Evolutionary conservation across 345 rosid species (phyloP).

Genomic region (Euphorbia lathyris): DNA sequence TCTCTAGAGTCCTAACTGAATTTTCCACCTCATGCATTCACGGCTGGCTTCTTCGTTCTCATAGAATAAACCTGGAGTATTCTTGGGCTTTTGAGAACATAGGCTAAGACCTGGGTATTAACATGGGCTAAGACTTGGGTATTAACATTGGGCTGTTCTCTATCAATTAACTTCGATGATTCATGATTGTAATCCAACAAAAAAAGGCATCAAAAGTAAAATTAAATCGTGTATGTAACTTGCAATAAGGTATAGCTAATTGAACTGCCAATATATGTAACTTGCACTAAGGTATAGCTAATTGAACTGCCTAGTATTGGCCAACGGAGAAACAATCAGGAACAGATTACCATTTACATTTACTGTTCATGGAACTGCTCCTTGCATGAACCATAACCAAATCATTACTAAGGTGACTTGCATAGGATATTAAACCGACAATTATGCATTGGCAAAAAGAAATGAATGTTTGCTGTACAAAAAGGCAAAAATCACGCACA

Average conservation of each 20-base stretch:
- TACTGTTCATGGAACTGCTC: background rate
- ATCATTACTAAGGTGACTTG: conserved; percentile 3
- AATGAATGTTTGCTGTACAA: background rate
- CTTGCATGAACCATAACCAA: background rate
- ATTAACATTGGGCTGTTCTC: no score
- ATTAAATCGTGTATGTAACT: background rate
- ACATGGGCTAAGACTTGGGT: no score
- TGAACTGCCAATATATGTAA: background rate
- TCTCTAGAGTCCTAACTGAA: no score
- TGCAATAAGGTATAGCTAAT: conserved; percentile 7
- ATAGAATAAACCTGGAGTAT: no score
- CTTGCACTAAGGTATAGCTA: conserved; percentile 1
- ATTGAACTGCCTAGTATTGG: conserved; percentile 1
- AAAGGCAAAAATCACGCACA: background rate
- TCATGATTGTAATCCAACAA: conserved; percentile 1
- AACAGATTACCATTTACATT: background rate
- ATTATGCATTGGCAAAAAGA: background rate
- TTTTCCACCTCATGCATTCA: no score
- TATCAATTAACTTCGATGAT: conserved; percentile 6
- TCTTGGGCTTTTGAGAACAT: no score
- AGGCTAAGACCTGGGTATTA: no score
- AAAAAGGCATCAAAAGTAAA: background rate
- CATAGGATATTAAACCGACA: background rate
- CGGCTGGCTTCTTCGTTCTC: no score
- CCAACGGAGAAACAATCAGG: conserved; percentile 2